Base-by-base conservation (phyloP, 257 asterid species). In the Solanum sejunctum region DNA sequence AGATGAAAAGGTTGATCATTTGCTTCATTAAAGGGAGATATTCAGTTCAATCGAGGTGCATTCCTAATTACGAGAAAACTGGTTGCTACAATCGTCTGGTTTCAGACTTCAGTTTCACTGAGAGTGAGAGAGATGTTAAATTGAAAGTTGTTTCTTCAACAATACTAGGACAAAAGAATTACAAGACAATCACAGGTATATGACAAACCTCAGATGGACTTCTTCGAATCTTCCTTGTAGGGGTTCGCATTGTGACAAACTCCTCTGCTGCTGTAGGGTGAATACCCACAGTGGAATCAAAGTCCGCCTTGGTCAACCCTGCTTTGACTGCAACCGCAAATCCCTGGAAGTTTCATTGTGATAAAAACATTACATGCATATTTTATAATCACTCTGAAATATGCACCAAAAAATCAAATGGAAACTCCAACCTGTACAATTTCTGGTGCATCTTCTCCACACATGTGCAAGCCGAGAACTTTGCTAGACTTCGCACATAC, bases 231-330 rank as follows among this genome's bases (percentile, higher is more conserved):
- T 92, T 93, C 85, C 98, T 91, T 36, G 97, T 88, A 60, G 99
- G 98, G 47, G 95, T 89, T 88, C 99, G 92, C 99, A 96, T 96
- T 73, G 99, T 96, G 84, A 96, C 99, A 81, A 96, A 84, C 91
- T 96, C 99, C 91, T 96, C 99, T 26, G 99, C 95, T 80, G 99
- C 89, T 83, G 99, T 96, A 43, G 99, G 99, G 86, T 96, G 99
- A 85, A 96, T 86, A 60, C 98, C 99, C 66, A 96, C 92, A 1
- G 98, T 95, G 83, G 95, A 87, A 95, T 96, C 99, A 84, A 96
- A 95, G 88, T 95, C 97, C 60, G 97, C 93, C 89, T 96, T 96
- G 41, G 98, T 95, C 81, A 96, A 86, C 86, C 99, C 98, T 82
- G 98, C 98, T 93, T 95, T 96, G 84, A 96, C 89, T 41, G 99